A percentile compares a stretch with the other conserved stretches of the same genome.
Conservation (phyloP, 345 rosid genomes). For the Gynandropsis gynandra region DNA sequence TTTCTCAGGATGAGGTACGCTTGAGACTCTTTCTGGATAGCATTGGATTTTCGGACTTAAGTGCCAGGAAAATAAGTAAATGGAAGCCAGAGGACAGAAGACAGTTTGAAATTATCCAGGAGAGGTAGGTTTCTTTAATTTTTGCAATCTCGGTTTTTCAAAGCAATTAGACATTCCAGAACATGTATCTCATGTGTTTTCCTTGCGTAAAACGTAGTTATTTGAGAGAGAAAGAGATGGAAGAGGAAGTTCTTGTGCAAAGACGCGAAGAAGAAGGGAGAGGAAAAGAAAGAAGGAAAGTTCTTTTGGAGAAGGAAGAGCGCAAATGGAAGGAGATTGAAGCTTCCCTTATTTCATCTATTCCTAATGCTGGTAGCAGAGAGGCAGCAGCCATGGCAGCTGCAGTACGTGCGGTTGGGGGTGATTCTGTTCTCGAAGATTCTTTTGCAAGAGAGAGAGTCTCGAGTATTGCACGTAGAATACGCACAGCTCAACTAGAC, state of each 20-base stretch:
- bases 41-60: constrained; percentile 93
- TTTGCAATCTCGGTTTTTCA: constrained; percentile 9
- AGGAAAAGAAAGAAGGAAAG: constrained; percentile 99
- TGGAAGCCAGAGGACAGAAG: constrained; percentile 99
- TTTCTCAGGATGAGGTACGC: constrained; percentile 88
- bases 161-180: constrained; percentile 8
- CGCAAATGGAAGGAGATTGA: constrained; percentile 99
- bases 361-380: constrained; percentile 96
- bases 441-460: constrained; percentile 99
- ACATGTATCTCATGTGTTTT: constrained; percentile 6
- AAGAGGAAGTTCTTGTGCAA: constrained; percentile 94
- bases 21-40: constrained; percentile 96
- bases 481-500: constrained; percentile 78
- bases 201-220: constrained; percentile 43
- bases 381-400: constrained; percentile 99
- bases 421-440: constrained; percentile 99
- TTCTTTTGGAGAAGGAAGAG: constrained; percentile 94
- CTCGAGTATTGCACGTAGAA: constrained; percentile 91
- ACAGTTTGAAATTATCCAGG: constrained; percentile 96
- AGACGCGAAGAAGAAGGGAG: constrained; percentile 99
- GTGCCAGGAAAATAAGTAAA: constrained; percentile 95
- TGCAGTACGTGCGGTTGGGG: constrained; percentile 99
- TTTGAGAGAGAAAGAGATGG: constrained; percentile 99
- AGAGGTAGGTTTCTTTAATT: constrained; percentile 47
- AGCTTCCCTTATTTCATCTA: constrained; percentile 95